phyloP scores from a whole-genome alignment of 1,139 yeast species.

The Geotrichum citri-aurantii region DNA sequence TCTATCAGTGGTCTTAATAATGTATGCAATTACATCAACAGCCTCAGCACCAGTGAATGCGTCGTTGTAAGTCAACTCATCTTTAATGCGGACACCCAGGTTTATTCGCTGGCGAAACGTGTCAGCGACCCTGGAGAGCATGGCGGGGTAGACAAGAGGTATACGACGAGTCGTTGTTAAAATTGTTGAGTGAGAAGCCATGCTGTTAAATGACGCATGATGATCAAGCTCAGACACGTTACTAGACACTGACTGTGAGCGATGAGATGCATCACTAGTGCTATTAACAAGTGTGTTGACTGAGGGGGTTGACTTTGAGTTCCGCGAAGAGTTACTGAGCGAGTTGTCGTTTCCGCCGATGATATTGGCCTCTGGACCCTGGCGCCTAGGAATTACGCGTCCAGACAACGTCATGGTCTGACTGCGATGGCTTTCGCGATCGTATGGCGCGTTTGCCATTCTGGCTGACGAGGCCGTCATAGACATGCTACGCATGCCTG shows the following conservation, averaged over 20 bases:
- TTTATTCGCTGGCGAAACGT: conserved; percentile 67
- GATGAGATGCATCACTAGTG: not conserved
- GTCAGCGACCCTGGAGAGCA: conserved; percentile 77
- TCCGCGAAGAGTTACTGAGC: not conserved
- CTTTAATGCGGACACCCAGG: conserved; percentile 76
- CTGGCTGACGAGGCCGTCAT: conserved; percentile 21
- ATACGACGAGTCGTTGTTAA: conserved; percentile 44
- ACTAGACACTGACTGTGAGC: conserved; percentile 25
- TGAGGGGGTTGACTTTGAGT: conserved; percentile 10
- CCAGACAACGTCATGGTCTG: conserved; percentile 30
- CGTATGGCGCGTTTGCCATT: conserved; percentile 5
- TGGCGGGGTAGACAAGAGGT: conserved; percentile 81
- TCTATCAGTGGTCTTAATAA: conserved; percentile 85
- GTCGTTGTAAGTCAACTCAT: conserved; percentile 91
- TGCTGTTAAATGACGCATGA: conserved; percentile 22
- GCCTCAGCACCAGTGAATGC: conserved; percentile 95
- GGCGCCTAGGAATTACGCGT: conserved; percentile 31
- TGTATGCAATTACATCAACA: conserved; percentile 77
- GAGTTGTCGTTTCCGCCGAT: not conserved
- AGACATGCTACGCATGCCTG: conserved; percentile 25
- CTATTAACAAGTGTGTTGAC: not conserved
- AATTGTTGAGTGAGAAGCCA: conserved; percentile 32
- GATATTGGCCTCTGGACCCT: conserved; percentile 21
- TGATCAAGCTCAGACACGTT: conserved; percentile 13
- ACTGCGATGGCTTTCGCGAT: conserved; percentile 22